phyloP scores from a whole-genome alignment of 805 yeast genomes.

The Lipomyces lipofer region DNA sequence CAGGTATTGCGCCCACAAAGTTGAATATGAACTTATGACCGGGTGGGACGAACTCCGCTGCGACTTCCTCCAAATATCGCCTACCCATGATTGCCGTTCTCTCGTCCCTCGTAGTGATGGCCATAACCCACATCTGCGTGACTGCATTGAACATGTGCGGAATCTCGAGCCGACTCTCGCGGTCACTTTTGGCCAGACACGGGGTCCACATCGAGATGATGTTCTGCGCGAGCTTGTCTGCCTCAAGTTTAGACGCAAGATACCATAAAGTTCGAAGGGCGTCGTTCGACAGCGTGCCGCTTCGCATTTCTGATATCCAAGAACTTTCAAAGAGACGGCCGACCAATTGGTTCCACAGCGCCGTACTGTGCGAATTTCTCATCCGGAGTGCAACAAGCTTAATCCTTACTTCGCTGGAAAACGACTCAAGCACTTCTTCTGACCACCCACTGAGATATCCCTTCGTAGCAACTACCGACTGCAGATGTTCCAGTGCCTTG shows the following conservation, averaged over 20 bases:
- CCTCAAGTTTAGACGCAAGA: constrained; percentile 6
- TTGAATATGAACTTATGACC: background rate
- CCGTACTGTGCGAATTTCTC: background rate
- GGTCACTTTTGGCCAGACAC: background rate
- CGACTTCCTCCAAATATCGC: constrained; percentile 4
- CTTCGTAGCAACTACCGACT: background rate
- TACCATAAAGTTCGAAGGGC: constrained; percentile 25
- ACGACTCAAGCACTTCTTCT: constrained; percentile 1
- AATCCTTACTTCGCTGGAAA: constrained; percentile 12
- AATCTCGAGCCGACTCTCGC: background rate
- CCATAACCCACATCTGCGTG: constrained; percentile 27
- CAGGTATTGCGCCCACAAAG: background rate
- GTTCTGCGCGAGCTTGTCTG: constrained; percentile 11
- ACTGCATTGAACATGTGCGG: constrained; percentile 6
- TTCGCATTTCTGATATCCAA: constrained; percentile 12
- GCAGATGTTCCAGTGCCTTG: background rate
- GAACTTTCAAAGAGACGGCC: constrained; percentile 8
- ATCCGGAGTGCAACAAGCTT: constrained; percentile 3
- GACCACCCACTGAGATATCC: constrained; percentile 23
- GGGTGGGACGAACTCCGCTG: constrained; percentile 6
- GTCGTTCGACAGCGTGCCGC: constrained; percentile 19
- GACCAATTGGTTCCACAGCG: constrained; percentile 4
- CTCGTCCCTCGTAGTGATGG: constrained; percentile 6
- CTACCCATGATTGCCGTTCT: constrained; percentile 6
- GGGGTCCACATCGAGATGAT: constrained; percentile 1